Percentiles rank a stretch among this genome's conserved stretches.
Conservation (phyloP, 495 filamentous ascomycete genomes). For the Cudoniella acicularis region DNA sequence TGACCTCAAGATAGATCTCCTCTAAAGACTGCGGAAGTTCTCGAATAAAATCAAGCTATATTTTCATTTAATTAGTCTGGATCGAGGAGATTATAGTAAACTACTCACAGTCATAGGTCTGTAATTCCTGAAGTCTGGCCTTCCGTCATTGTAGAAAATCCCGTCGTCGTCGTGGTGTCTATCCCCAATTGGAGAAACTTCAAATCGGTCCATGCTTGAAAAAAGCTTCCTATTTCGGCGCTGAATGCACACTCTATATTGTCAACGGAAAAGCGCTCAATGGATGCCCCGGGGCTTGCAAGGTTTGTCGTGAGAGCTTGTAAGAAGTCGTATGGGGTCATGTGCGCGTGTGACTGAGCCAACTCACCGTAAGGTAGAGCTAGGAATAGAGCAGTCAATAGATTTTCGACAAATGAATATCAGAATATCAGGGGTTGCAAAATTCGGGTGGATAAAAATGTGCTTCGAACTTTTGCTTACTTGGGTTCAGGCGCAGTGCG, state of each 20-base stretch:
- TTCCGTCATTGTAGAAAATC: conserved; percentile 3
- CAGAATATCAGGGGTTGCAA: no score
- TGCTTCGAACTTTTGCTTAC: no score
- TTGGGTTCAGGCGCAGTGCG: not conserved
- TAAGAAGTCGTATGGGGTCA: conserved; percentile 7
- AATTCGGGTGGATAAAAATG: no score
- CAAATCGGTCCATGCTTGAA: conserved; percentile 13
- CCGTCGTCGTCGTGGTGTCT: not conserved
- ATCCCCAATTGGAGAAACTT: conserved; percentile 14
- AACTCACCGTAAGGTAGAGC: no score
- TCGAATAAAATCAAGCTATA: conserved; percentile 8
- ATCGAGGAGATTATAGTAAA: not conserved
- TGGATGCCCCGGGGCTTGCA: not conserved
- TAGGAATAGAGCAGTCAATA: no score
- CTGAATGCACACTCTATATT: conserved; percentile 2
- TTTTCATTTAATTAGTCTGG: not conserved
- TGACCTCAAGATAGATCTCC: conserved; percentile 11
- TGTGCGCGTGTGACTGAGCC: not conserved
- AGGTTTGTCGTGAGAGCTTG: conserved; percentile 2
- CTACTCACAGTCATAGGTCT: conserved; percentile 4
- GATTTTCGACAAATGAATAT: not conserved
- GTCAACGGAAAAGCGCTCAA: conserved; percentile 5
- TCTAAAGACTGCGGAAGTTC: conserved; percentile 10
- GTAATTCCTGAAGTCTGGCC: not conserved
- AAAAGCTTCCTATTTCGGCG: conserved; percentile 1